phyloP scores from a whole-genome alignment of 805 yeast genomes.

The Blastobotrys attinorum region DNA sequence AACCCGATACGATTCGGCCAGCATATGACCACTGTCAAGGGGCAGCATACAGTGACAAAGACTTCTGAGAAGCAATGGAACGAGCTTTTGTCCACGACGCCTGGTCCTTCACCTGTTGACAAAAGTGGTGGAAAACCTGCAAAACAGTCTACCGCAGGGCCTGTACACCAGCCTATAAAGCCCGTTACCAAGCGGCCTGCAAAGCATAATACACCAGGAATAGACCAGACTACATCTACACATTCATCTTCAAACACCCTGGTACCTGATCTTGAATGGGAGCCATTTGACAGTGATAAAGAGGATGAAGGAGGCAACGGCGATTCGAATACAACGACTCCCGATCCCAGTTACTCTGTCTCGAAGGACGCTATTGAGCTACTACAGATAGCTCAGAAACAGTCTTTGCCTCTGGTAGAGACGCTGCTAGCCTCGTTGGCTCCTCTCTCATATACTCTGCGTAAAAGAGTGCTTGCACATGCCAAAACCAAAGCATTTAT shows the following conservation, averaged over 20 bases:
- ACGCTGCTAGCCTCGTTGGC: conserved; percentile 12
- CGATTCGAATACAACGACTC: conserved; percentile 17
- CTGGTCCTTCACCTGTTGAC: conserved; percentile 6
- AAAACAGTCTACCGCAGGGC: not conserved
- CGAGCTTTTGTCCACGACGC: conserved; percentile 11
- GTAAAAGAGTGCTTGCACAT: conserved; percentile 18
- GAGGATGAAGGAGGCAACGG: conserved; percentile 23
- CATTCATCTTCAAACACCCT: too few species aligned
- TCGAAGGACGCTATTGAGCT: conserved; percentile 22
- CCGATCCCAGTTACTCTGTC: conserved; percentile 3
- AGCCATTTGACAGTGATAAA: not conserved
- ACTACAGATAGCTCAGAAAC: conserved; percentile 13
- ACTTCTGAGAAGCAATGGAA: conserved; percentile 14
- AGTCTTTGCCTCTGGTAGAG: conserved; percentile 16
- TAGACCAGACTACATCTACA: too few species aligned
- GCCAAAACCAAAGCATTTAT: conserved; percentile 17
- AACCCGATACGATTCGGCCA: conserved; percentile 16
- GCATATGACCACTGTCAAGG: conserved; percentile 11
- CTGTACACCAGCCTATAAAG: not conserved
- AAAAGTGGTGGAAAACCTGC: not conserved
- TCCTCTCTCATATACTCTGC: conserved; percentile 16
- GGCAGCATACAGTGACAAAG: conserved; percentile 1
- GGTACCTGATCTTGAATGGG: not conserved
- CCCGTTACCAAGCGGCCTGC: not conserved
- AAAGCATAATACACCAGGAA: too few species aligned